A percentile compares a stretch with the other conserved stretches of the same genome.
phyloP scores from a whole-genome alignment of 805 yeast genomes.

The Teunomyces cretensis region DNA sequence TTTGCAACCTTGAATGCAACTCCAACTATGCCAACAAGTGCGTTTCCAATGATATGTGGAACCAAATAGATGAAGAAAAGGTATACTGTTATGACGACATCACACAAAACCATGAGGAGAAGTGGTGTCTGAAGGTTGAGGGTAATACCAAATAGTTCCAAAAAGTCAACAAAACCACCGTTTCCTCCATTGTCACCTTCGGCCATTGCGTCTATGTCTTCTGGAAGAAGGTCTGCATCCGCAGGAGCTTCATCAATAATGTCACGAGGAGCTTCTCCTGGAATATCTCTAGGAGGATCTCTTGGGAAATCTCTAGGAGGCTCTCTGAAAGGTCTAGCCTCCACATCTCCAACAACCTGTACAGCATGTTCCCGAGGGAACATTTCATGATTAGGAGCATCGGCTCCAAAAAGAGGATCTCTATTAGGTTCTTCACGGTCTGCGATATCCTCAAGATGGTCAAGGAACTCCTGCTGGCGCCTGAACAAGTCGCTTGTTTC shows the following conservation, averaged over 20 bases:
- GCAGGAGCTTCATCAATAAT: neutral
- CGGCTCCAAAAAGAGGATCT: neutral
- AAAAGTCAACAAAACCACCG: constrained; percentile 24
- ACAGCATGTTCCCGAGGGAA: too few species aligned
- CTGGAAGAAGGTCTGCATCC: constrained; percentile 10
- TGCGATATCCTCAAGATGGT: neutral
- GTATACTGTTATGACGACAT: constrained; percentile 33
- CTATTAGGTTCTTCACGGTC: neutral
- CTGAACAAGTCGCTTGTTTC: neutral
- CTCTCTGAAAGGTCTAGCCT: too few species aligned
- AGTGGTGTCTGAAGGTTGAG: constrained; percentile 37
- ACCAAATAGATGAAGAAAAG: constrained; percentile 44
- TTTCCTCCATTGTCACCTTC: constrained; percentile 11
- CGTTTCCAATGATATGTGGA: constrained; percentile 47
- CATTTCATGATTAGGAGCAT: too few species aligned
- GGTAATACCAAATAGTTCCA: constrained; percentile 36
- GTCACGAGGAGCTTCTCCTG: too few species aligned
- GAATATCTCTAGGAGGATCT: too few species aligned
- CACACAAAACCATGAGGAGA: constrained; percentile 30
- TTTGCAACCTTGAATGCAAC: neutral
- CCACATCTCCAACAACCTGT: too few species aligned
- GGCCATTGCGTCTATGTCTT: constrained; percentile 13
- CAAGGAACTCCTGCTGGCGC: neutral
- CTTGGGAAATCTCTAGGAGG: too few species aligned
- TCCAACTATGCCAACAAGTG: neutral